Evolutionary conservation across 2,329 filamentous ascomycete species (phyloP).

Genomic region (Penicillium capsulatum): DNA sequence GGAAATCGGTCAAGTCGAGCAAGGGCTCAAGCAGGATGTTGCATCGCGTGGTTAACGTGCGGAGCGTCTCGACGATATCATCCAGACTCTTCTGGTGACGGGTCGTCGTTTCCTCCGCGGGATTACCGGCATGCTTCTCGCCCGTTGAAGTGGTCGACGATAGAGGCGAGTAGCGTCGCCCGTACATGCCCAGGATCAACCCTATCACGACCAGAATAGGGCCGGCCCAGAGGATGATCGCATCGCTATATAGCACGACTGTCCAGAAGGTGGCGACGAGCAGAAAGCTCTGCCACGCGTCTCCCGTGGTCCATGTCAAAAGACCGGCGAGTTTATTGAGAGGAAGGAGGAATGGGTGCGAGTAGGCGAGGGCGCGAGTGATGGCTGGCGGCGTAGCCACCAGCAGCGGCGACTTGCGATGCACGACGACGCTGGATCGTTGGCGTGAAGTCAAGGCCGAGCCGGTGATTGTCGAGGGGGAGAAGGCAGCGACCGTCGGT

Average conservation of each 20-base stretch:
- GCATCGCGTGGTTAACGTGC: slow-evolving; percentile 84
- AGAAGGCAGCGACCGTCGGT: slow-evolving; percentile 85
- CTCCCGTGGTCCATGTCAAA: slow-evolving; percentile 87
- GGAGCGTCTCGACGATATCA: slow-evolving; percentile 91
- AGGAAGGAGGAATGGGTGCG: slow-evolving; percentile 86
- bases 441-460: slow-evolving; percentile 66
- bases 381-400: slow-evolving; percentile 92
- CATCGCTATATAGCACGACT: slow-evolving; percentile 77
- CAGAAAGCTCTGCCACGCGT: slow-evolving; percentile 96
- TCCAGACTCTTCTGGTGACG: slow-evolving; percentile 91
- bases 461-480: slow-evolving; percentile 71
- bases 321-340: slow-evolving; percentile 81
- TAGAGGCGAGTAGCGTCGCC: slow-evolving; percentile 79
- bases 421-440: slow-evolving; percentile 86
- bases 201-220: slow-evolving; percentile 74
- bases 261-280: slow-evolving; percentile 83
- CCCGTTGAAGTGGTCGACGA: slow-evolving; percentile 77
- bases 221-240: slow-evolving; percentile 73
- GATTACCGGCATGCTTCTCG: slow-evolving; percentile 55
- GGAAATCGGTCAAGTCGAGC: slow-evolving; percentile 82
- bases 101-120: slow-evolving; percentile 58
- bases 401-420: slow-evolving; percentile 91
- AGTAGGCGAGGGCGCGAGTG: slow-evolving; percentile 89
- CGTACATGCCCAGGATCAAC: slow-evolving; percentile 89
- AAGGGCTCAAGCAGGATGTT: slow-evolving; percentile 89